These are phyloP conservation scores for Oemleria cerasiformis DNA, from an alignment of 306 rosid genomes.

Conservation along the genomic window DNA sequence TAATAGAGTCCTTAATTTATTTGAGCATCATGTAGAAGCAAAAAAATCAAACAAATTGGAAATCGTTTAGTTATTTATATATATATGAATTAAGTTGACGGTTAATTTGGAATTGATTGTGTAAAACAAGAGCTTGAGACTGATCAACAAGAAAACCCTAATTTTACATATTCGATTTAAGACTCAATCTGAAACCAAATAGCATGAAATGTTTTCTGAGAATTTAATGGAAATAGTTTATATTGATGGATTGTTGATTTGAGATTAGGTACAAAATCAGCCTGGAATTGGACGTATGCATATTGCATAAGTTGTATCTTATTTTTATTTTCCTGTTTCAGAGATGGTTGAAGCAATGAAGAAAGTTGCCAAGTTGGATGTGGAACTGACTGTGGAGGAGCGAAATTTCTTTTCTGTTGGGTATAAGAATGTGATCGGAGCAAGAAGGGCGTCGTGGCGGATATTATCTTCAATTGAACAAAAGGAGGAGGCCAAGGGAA, in stretches of 20 bases:
- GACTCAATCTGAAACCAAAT: neutral
- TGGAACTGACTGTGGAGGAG: constrained; percentile 48
- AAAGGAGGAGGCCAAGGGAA: constrained; percentile 40
- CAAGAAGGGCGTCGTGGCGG: constrained; percentile 46
- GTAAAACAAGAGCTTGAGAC: neutral
- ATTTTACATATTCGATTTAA: neutral
- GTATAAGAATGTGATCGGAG: constrained; percentile 45
- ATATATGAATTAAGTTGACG: too few species aligned
- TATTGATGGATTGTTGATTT: neutral
- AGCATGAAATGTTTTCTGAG: neutral
- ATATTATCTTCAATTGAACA: constrained; percentile 45
- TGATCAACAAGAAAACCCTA: neutral
- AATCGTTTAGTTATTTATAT: too few species aligned
- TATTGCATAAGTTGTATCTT: neutral
- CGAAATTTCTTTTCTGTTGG: constrained; percentile 39
- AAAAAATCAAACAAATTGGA: too few species aligned
- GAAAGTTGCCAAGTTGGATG: constrained; percentile 37
- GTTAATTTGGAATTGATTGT: neutral
- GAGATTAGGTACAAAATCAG: neutral
- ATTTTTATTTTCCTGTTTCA: constrained; percentile 15
- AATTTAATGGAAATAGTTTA: neutral
- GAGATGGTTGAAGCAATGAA: constrained; percentile 50
- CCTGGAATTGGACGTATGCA: neutral
- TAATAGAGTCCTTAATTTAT: too few species aligned
- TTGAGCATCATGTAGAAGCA: too few species aligned